phyloP scores from a whole-genome alignment of 225 moss, liverwort and hornwort species.

The Marchantia polymorpha region DNA sequence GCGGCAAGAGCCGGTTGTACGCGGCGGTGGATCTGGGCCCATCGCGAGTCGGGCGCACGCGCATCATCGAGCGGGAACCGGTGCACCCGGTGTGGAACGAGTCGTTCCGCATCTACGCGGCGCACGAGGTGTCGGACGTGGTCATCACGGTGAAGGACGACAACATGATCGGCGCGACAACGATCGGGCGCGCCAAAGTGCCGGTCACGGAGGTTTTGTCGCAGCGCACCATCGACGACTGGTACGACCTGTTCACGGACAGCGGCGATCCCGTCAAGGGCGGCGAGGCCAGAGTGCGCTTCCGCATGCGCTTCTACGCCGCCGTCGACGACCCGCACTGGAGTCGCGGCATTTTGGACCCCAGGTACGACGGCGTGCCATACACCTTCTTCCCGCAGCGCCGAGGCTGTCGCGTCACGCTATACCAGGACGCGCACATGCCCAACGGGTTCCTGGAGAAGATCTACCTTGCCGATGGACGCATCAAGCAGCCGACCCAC shows the following conservation, averaged over 20 bases:
- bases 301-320: slow-evolving; percentile 48
- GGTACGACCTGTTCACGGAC: slow-evolving; percentile 54
- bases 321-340: slow-evolving; percentile 58
- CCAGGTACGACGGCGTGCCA: slow-evolving; percentile 50
- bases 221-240: slow-evolving; percentile 42
- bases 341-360: slow-evolving; percentile 44
- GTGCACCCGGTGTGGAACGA: slow-evolving; percentile 65
- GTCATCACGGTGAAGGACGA: slow-evolving; percentile 54
- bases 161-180: slow-evolving; percentile 42
- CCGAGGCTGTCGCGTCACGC: slow-evolving; percentile 60
- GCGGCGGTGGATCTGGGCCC: slow-evolving; percentile 58
- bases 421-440: slow-evolving; percentile 72
- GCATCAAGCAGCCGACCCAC: slow-evolving; percentile 38
- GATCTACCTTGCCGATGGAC: slow-evolving; percentile 51
- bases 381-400: slow-evolving; percentile 67
- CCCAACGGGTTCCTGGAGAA: slow-evolving; percentile 52
- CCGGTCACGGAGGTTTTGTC: slow-evolving; percentile 32
- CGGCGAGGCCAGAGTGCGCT: slow-evolving; percentile 33
- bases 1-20: slow-evolving; percentile 51
- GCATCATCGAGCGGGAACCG: slow-evolving; percentile 36
- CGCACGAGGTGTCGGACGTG: slow-evolving; percentile 49
- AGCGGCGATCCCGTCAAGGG: slow-evolving; percentile 22
- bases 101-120: slow-evolving; percentile 63
- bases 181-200: slow-evolving; percentile 57
- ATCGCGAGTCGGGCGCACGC: slow-evolving; percentile 59